Evolutionary conservation across 1,284 basidiomycete genomes (phyloP), one percentile per base, ranked within the genome.

Genomic region (Moesziomyces antarcticus): DNA sequence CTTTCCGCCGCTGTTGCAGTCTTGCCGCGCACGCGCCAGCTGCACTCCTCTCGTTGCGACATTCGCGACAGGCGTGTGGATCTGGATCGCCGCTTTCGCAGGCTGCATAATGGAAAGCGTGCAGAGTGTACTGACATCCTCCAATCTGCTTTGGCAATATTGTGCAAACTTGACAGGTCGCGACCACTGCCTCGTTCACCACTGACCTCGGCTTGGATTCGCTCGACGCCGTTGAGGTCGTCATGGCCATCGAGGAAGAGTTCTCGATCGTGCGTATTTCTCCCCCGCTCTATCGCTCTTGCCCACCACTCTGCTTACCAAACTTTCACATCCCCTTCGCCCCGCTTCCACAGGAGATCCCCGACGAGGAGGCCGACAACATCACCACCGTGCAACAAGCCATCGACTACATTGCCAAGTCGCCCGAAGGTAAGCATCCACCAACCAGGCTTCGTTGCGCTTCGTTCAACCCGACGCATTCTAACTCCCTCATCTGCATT

Each of bases 161-260:
- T 9, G n/a, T 48, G 54, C 24, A 14, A 14, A 5, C 44, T 21
- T 21, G n/a, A 22, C 75, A 97, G 96, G 88, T 99, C 79, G 87
- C 90, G 18, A 73, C 89, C 30, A 85, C 89, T 18, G 88, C 96
- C 27, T 89, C 91, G 35, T 98, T 99, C 86, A 87, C 91, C 62
- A 87, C 89, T 51, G 94, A 99, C 87, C 90, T 99, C 62, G 92
- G 94, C 42, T 89, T 99, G 51, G 97, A 99, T 87, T 97, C 94
- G 81, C 87, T 99, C 82, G 97, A 99, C 85, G 90, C 94, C 48
- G 96, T 99, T 45, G 97, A 99, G 86, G 95, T 98, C 45, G 93
- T 99, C 81, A 98, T 99, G 95, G 94, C 96, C 49, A 92, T 99
- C 78, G 97, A 99, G 87, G 96, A 99, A 90, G 96, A 93, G 85